Evolutionary conservation across 352 stramenopile species (phyloP).

Genomic region (Pythium graminicola): DNA sequence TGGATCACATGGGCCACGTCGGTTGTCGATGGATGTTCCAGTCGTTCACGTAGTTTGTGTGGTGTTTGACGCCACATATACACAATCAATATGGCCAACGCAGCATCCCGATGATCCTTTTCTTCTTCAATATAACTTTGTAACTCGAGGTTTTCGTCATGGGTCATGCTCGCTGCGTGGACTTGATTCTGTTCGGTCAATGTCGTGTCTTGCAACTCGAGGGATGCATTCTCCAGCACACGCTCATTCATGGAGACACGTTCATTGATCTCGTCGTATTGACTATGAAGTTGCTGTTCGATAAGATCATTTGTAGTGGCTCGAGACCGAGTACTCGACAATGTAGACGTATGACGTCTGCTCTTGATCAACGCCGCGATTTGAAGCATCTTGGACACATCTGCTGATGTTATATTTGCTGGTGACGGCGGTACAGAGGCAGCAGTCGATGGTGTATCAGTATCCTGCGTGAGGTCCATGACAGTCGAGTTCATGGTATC

Average conservation of each 20-base stretch:
- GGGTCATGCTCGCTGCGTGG: conserved; percentile 20
- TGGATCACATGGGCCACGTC: conserved; percentile 6
- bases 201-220: conserved; percentile 24
- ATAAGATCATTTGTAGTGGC: conserved; percentile 19
- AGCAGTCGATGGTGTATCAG: no score
- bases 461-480: not conserved
- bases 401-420: no score
- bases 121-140: conserved; percentile 28
- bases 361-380: conserved; percentile 15
- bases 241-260: conserved; percentile 26
- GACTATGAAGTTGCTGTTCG: conserved; percentile 14
- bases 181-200: conserved; percentile 30
- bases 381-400: conserved; percentile 11
- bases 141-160: conserved; percentile 34
- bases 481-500: not conserved
- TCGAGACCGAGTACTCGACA: not conserved
- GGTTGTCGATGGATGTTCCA: not conserved
- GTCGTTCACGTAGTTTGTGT: conserved; percentile 1
- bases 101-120: conserved; percentile 30
- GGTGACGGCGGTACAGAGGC: no score
- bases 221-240: conserved; percentile 20
- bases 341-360: not conserved
- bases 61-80: conserved; percentile 23
- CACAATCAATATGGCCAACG: conserved; percentile 34
- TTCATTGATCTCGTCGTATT: conserved; percentile 5